Percentiles rank a stretch among this genome's conserved stretches.
phyloP scores from a whole-genome alignment of 371 early-diverging fungal genomes.

The Mortierella sp. region DNA sequence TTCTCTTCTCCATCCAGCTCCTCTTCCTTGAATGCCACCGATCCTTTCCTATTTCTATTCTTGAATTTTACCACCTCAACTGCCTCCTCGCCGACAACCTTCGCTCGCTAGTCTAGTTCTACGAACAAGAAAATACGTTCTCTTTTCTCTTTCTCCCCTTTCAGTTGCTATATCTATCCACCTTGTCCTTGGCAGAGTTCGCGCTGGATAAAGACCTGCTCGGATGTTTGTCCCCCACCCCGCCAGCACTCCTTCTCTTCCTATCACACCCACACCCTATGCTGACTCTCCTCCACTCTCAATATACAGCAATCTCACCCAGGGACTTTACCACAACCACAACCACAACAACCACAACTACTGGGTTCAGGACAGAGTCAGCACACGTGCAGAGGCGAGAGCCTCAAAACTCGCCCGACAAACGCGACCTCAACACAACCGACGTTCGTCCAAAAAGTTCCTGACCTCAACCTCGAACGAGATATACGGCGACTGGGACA shows the following conservation, averaged over 20 bases:
- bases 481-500: constrained; percentile 49
- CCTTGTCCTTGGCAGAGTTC: neutral
- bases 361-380: constrained; percentile 5
- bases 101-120: neutral
- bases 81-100: neutral
- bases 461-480: constrained; percentile 28
- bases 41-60: neutral
- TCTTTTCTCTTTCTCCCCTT: neutral
- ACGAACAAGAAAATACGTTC: neutral
- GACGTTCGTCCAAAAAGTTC: constrained; percentile 36
- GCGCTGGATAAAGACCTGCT: constrained; percentile 10
- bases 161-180: neutral
- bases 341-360: neutral
- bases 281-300: neutral
- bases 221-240: constrained; percentile 9
- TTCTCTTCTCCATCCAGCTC: neutral
- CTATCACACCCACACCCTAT: neutral
- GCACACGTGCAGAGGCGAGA: constrained; percentile 26
- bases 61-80: neutral
- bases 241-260: neutral
- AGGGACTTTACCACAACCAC: neutral
- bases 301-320: constrained; percentile 4
- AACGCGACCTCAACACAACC: constrained; percentile 15
- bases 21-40: neutral
- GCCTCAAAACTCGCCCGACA: constrained; percentile 21